Evolutionary conservation across 208 protist genomes (phyloP), one percentile per base, ranked within the genome.

Genomic region (Trypanosoma mega): DNA sequence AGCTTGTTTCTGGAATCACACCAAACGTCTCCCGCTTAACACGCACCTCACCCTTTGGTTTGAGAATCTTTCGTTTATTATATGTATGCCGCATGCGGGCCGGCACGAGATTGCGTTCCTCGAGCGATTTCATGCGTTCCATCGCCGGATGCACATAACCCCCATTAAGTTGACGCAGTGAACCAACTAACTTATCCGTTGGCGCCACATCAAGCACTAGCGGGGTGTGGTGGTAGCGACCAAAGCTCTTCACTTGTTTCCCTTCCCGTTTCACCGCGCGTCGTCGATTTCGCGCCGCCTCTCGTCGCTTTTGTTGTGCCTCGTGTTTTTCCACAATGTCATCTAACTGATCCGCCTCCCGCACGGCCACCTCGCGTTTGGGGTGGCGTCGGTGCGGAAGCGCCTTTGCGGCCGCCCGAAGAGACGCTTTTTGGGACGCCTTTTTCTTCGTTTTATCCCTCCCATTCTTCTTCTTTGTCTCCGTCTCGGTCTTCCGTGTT

Each of bases 81-180:
- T 87, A 95, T 43, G 64, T 82, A 59, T 93, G 89, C 26, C 79
- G 80, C 89, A 92, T 91, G 50, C 89, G 82, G 1, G 89, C 85
- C 0, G 85, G 89, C 31, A 95, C 72, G 30, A 95, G 70, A 64
- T 95, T 95, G 61, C 89, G 85, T 72, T 95, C 89, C 76, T 95
- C 89, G 12, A 95, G 61, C 9, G 89, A 95, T 68, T 95, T 95
- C 81, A 95, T 92, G 39, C 89, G 80, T 11, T 95, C 89, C 49
- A 88, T 51, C 3, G 68, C 76, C 1, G 85, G 83, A 63, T 95
- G 85, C 16, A 95, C 72, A 58, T 64, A 78, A 44, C 85, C 74
- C 29, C 80, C 85, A 45, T 72, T 80, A 29, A 95, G 44, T 20
- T 95, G 85, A 11, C 89, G 80, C 31, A 95, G 77, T 4, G 89